phyloP scores from a whole-genome alignment of 345 rosid species.

The Crucihimalaya himalaica region DNA sequence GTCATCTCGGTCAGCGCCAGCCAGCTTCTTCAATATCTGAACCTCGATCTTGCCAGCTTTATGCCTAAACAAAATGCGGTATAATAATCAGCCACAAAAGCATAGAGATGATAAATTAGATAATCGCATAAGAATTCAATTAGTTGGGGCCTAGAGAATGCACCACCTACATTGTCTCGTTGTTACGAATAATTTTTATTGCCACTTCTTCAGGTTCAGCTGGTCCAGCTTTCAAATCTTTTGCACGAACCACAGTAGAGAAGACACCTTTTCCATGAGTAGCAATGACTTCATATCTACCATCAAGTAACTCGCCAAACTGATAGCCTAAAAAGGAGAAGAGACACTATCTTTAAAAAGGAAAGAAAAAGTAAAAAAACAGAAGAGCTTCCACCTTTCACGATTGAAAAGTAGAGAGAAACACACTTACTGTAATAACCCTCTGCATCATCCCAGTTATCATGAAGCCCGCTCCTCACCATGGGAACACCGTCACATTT shows the following conservation, averaged over 20 bases:
- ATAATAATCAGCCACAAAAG: constrained; percentile 15
- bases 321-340: constrained; percentile 65
- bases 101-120: background rate
- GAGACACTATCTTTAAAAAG: background rate
- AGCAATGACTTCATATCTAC: constrained; percentile 92
- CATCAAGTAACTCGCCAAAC: constrained; percentile 93
- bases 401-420: background rate
- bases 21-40: constrained; percentile 87
- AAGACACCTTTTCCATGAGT: constrained; percentile 99
- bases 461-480: constrained; percentile 81
- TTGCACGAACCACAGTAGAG: constrained; percentile 93
- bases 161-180: constrained; percentile 80
- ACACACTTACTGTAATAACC: constrained; percentile 89
- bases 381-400: background rate
- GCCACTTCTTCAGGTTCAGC: constrained; percentile 89
- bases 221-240: constrained; percentile 71
- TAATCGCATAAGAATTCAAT: constrained; percentile 4
- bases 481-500: constrained; percentile 73
- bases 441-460: constrained; percentile 99
- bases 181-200: constrained; percentile 90
- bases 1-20: constrained; percentile 89
- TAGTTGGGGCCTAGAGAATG: constrained; percentile 16
- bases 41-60: constrained; percentile 94
- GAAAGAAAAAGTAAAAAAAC: too few species aligned
- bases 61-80: constrained; percentile 59